These are phyloP conservation scores for Talaromyces sp. DNA, from an alignment of 2,329 filamentous ascomycete genomes.

Conservation along the genomic window DNA sequence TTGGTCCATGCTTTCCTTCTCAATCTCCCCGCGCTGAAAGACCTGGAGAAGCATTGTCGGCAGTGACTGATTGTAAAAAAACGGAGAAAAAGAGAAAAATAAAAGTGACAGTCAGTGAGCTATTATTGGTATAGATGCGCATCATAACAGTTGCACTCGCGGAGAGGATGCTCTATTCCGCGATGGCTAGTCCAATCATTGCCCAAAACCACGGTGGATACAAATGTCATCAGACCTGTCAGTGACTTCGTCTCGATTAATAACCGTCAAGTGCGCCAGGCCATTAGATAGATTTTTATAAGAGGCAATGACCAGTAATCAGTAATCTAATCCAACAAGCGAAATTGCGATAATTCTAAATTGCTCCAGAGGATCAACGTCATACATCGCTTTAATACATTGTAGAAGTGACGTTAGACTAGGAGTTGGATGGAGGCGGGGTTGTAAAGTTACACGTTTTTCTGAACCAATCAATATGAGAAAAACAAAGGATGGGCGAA, in stretches of 20 bases:
- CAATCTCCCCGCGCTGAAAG: background rate
- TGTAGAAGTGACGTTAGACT: constrained; percentile 1
- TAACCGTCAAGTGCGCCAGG: no score
- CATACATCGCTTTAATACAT: background rate
- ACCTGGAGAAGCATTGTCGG: background rate
- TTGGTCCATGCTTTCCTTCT: background rate
- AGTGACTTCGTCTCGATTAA: no score
- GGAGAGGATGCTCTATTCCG: constrained; percentile 1
- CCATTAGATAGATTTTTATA: no score
- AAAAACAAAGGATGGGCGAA: background rate
- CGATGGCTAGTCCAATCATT: background rate
- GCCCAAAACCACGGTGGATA: background rate
- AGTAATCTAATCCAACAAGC: no score
- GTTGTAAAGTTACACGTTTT: background rate
- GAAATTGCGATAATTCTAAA: no score
- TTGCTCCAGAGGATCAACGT: no score
- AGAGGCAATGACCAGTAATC: no score
- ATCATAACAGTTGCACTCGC: background rate
- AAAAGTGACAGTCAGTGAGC: no score
- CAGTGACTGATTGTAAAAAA: background rate
- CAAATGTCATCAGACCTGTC: background rate
- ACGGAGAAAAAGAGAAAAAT: background rate
- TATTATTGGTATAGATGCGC: background rate
- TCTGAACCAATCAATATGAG: background rate
- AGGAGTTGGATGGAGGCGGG: background rate